Evolutionary conservation across 2,329 filamentous ascomycete species (phyloP).

Genomic region (Nemania serpens): DNA sequence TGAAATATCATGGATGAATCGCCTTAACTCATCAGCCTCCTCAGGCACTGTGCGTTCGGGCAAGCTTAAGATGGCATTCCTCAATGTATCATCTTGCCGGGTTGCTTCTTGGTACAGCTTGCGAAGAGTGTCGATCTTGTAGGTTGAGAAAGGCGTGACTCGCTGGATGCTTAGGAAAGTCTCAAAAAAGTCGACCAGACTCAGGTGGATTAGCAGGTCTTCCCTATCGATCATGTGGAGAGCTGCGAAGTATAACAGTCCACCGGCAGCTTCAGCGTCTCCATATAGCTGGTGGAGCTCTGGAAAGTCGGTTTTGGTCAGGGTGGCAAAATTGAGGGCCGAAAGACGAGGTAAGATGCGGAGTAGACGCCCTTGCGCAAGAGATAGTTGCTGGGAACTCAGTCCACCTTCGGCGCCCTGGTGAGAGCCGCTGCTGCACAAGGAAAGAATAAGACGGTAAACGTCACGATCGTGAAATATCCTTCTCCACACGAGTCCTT

Average conservation of each 20-base stretch:
- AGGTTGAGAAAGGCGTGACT: slow-evolving; percentile 44
- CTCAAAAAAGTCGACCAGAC: slow-evolving; percentile 59
- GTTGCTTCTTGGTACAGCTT: slow-evolving; percentile 50
- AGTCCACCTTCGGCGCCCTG: slow-evolving; percentile 34
- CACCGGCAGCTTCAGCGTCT: slow-evolving; percentile 38
- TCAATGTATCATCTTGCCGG: slow-evolving; percentile 46
- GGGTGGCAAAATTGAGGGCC: slow-evolving; percentile 49
- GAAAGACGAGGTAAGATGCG: slow-evolving; percentile 57
- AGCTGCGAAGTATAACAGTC: slow-evolving; percentile 57
- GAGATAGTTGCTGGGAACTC: slow-evolving; percentile 47
- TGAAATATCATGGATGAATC: slow-evolving; percentile 51
- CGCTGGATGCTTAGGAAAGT: slow-evolving; percentile 54
- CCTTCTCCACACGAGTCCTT: slow-evolving; percentile 59
- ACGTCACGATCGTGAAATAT: slow-evolving; percentile 53
- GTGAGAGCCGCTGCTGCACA: slow-evolving; percentile 42
- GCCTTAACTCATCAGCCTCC: slow-evolving; percentile 53
- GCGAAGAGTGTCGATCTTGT: slow-evolving; percentile 45
- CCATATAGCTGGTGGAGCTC: slow-evolving; percentile 41
- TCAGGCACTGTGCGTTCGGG: slow-evolving; percentile 57
- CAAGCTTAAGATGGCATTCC: slow-evolving; percentile 46
- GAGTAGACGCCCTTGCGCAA: slow-evolving; percentile 59
- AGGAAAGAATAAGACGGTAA: slow-evolving; percentile 52
- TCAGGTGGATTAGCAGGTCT: slow-evolving; percentile 57
- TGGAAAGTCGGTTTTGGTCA: slow-evolving; percentile 46
- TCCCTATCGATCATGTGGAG: slow-evolving; percentile 56